Conservation (phyloP, 805 yeast genomes). For the Kluyveromyces starmeri region DNA sequence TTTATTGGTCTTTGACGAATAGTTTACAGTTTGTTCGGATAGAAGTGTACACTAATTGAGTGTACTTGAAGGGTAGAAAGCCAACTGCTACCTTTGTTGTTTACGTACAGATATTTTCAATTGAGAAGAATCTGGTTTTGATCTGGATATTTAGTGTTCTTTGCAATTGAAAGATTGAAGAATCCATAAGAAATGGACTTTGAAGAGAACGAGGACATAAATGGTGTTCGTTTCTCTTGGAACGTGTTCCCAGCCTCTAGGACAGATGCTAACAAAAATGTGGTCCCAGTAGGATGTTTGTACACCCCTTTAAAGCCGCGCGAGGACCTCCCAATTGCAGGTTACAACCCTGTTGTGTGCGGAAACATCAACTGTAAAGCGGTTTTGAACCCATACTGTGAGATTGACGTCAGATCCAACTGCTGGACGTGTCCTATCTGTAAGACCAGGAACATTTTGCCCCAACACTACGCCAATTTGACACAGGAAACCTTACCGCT, state of each 20-base stretch:
- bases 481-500: slow-evolving; percentile 71
- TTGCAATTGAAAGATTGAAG: too few relatives aligned
- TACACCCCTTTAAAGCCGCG: slow-evolving; percentile 88
- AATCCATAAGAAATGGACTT: slow-evolving; percentile 37
- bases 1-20: too few relatives aligned
- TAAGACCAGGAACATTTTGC: slow-evolving; percentile 66
- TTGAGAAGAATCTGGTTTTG: too few relatives aligned
- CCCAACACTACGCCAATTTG: slow-evolving; percentile 71
- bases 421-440: slow-evolving; percentile 86
- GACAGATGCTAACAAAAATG: slow-evolving; percentile 81
- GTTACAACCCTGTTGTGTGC: slow-evolving; percentile 81
- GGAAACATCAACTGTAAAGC: slow-evolving; percentile 71
- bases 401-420: slow-evolving; percentile 64
- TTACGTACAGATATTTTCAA: too few relatives aligned
- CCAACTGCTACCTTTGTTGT: too few relatives aligned
- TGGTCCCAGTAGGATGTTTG: slow-evolving; percentile 88
- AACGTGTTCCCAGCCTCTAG: slow-evolving; percentile 83
- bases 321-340: slow-evolving; percentile 66
- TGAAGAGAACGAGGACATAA: slow-evolving; percentile 59
- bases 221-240: slow-evolving; percentile 74
- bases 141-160: too few relatives aligned
- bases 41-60: too few relatives aligned
- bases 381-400: slow-evolving; percentile 79
- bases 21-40: too few relatives aligned
- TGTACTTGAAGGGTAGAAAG: too few relatives aligned